Evolutionary conservation across 2,329 filamentous ascomycete species (phyloP).

Genomic region (Fusarium beomiforme): DNA sequence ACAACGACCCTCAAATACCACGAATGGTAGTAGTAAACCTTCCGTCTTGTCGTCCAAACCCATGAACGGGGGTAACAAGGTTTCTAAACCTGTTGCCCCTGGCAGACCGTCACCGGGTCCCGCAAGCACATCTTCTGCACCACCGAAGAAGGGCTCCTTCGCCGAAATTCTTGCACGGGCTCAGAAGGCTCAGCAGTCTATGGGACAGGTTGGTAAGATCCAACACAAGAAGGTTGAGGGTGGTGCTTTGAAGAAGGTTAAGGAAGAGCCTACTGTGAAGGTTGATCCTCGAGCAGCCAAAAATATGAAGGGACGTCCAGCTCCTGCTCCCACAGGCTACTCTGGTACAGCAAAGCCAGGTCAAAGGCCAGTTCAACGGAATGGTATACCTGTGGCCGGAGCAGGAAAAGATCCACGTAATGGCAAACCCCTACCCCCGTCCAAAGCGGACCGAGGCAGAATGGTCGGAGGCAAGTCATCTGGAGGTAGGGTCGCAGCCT

Average conservation of each 20-base stretch:
- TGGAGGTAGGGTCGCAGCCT: conserved; percentile 16
- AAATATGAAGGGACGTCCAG: conserved; percentile 21
- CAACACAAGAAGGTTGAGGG: conserved; percentile 80
- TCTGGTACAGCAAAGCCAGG: conserved; percentile 47
- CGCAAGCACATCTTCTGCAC: conserved; percentile 52
- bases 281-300: conserved; percentile 37
- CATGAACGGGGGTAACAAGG: conserved; percentile 37
- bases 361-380: conserved; percentile 43
- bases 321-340: conserved; percentile 41
- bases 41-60: conserved; percentile 41
- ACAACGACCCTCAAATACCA: conserved; percentile 35
- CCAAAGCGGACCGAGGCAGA: conserved; percentile 36
- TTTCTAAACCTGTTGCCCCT: conserved; percentile 39
- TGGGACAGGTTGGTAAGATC: conserved; percentile 74
- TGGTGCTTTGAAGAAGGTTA: conserved; percentile 58
- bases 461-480: conserved; percentile 33
- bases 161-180: conserved; percentile 79
- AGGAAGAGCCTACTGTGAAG: conserved; percentile 53
- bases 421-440: conserved; percentile 27
- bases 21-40: conserved; percentile 25
- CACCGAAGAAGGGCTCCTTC: conserved; percentile 78
- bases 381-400: conserved; percentile 40
- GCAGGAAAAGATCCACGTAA: conserved; percentile 33
- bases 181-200: conserved; percentile 69
- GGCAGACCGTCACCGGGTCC: conserved; percentile 40